phyloP scores from a whole-genome alignment of 2,329 filamentous ascomycete species.

The Fusarium burgessii region DNA sequence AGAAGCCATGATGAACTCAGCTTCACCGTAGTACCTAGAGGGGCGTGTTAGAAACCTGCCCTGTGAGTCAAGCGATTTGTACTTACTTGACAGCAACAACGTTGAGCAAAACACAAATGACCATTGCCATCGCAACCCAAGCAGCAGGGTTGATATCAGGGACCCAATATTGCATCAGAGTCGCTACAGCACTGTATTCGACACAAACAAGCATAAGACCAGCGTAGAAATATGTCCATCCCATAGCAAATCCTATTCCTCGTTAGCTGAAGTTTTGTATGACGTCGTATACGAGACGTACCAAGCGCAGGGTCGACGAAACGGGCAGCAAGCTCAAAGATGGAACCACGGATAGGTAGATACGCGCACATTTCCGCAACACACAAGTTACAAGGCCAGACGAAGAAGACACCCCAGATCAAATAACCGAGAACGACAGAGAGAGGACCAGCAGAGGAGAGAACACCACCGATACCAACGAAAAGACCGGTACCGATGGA shows the following conservation, averaged over 20 bases:
- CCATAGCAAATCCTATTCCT: conserved; percentile 60
- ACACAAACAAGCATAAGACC: conserved; percentile 60
- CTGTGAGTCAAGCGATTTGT: accelerated
- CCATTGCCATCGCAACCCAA: conserved; percentile 62
- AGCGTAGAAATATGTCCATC: conserved; percentile 64
- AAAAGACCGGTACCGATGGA: conserved; percentile 61
- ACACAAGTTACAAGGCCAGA: conserved; percentile 59
- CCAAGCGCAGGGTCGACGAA: conserved; percentile 68
- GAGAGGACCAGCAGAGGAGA: conserved; percentile 57
- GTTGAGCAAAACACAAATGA: conserved; percentile 60
- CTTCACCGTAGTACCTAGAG: conserved; percentile 55
- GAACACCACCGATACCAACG: conserved; percentile 58
- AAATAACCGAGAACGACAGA: conserved; percentile 59
- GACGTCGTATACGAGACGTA: background rate
- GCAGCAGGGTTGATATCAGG: conserved; percentile 58
- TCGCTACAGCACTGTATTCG: conserved; percentile 59
- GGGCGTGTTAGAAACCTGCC: background rate
- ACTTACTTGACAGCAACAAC: conserved; percentile 58
- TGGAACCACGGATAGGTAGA: conserved; percentile 65
- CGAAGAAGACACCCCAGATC: conserved; percentile 58
- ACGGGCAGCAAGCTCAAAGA: conserved; percentile 66
- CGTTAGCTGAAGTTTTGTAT: background rate
- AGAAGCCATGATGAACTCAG: conserved; percentile 68
- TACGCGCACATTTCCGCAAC: conserved; percentile 70
- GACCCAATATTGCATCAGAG: conserved; percentile 60